Evolutionary conservation across 768 basidiomycete species (phyloP).

Genomic region (Mycena amicta): DNA sequence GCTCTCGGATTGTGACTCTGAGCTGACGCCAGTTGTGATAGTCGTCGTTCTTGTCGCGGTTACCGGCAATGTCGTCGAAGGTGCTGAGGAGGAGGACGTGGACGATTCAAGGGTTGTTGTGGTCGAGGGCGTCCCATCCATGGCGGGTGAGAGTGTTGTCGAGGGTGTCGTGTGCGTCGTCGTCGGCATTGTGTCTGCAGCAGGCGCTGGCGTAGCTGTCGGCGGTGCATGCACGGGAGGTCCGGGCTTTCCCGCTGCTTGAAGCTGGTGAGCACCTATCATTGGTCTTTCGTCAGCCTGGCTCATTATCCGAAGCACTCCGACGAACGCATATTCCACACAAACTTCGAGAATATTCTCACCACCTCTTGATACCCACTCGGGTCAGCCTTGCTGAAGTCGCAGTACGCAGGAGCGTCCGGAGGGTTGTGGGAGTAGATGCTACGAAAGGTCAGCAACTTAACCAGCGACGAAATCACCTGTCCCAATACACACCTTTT

Average conservation of each 20-base stretch:
- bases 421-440: neutral
- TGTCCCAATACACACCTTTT: neutral
- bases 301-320: neutral
- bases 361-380: neutral
- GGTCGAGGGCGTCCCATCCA: too few relatives aligned
- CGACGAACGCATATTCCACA: neutral
- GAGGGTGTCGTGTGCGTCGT: neutral
- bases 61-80: neutral
- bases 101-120: too few relatives aligned
- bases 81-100: too few relatives aligned
- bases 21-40: too few relatives aligned
- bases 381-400: neutral
- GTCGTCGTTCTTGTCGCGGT: neutral
- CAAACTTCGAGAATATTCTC: too few relatives aligned
- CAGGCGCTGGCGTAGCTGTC: too few relatives aligned
- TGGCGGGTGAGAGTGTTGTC: too few relatives aligned
- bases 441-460: neutral
- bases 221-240: neutral
- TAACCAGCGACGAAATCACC: neutral
- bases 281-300: neutral
- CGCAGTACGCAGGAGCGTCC: neutral
- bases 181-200: too few relatives aligned
- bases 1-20: too few relatives aligned
- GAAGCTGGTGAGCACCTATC: too few relatives aligned
- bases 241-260: neutral